Evolutionary conservation across 192 early-diverging fungal species (phyloP).

Genomic region (Kickxella alabastrina): DNA sequence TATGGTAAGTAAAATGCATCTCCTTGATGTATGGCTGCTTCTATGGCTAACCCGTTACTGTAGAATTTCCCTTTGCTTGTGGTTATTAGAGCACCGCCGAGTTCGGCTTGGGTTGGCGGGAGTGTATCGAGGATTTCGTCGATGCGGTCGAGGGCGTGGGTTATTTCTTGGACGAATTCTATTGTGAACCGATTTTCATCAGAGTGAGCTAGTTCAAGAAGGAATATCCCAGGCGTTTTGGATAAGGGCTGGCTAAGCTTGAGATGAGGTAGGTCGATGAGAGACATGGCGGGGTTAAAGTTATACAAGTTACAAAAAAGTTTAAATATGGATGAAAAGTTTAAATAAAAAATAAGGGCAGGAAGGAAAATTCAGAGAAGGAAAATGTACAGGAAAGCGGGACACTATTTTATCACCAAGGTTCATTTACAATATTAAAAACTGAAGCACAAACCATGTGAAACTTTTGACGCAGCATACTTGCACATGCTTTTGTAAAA

Average conservation of each 20-base stretch:
- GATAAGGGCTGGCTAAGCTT: constrained; percentile 41
- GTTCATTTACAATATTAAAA: no score
- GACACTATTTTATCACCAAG: neutral
- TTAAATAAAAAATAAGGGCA: neutral
- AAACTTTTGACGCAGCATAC: no score
- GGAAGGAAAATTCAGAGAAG: neutral
- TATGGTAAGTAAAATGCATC: constrained; percentile 49
- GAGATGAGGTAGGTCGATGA: constrained; percentile 39
- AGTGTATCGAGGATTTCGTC: constrained; percentile 45
- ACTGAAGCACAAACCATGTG: no score
- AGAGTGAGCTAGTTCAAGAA: constrained; percentile 61
- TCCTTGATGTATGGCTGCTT: constrained; percentile 50
- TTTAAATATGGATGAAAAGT: no score
- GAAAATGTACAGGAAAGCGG: neutral
- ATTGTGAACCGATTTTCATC: constrained; percentile 65
- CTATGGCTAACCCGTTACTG: constrained; percentile 66
- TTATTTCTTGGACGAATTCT: constrained; percentile 56
- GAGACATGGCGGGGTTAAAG: constrained; percentile 14
- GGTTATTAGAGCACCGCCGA: constrained; percentile 59
- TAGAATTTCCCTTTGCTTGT: constrained; percentile 67
- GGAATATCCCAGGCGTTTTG: constrained; percentile 50
- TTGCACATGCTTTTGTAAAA: no score
- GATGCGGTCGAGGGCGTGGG: constrained; percentile 57
- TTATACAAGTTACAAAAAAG: neutral
- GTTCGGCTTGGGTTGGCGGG: constrained; percentile 27